These are phyloP conservation scores for Pythium sukuiense DNA, from an alignment of 352 stramenopile genomes.

Conservation along the genomic window DNA sequence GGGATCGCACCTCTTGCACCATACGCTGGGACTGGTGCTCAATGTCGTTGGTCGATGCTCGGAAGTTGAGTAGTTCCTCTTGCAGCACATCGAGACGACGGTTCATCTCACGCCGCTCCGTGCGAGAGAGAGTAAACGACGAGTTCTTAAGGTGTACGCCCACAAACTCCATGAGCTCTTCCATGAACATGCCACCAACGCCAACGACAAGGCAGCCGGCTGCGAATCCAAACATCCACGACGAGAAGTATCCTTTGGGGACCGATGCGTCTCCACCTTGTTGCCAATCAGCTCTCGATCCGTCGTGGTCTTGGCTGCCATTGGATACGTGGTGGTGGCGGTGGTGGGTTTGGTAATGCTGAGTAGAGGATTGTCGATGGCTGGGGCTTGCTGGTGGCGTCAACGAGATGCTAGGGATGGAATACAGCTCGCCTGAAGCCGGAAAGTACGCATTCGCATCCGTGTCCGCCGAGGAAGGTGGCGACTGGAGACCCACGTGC, in stretches of 20 bases:
- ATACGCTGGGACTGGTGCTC: conserved; percentile 55
- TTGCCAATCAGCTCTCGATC: neutral
- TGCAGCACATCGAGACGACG: conserved; percentile 50
- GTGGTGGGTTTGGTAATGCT: too few relatives aligned
- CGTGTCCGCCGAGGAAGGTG: conserved; percentile 6
- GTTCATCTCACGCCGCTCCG: conserved; percentile 38
- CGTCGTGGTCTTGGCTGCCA: neutral
- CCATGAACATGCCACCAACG: conserved; percentile 51
- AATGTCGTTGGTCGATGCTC: conserved; percentile 45
- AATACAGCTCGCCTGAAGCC: conserved; percentile 20
- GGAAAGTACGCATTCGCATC: conserved; percentile 15
- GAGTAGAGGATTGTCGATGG: neutral
- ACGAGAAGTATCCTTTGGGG: conserved; percentile 26
- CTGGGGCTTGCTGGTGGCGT: conserved; percentile 28
- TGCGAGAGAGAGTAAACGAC: conserved; percentile 22
- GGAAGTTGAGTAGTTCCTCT: conserved; percentile 50
- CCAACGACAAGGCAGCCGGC: conserved; percentile 42
- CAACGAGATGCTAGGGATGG: conserved; percentile 33
- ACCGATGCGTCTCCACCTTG: neutral
- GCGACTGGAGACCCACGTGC: conserved; percentile 1
- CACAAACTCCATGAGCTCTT: conserved; percentile 42
- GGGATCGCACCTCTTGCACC: conserved; percentile 45
- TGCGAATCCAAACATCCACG: conserved; percentile 48
- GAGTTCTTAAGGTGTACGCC: conserved; percentile 36
- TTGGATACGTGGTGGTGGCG: neutral